Evolutionary conservation across 2,329 filamentous ascomycete genomes (phyloP).

Genomic region (Ilyonectria destructans): DNA sequence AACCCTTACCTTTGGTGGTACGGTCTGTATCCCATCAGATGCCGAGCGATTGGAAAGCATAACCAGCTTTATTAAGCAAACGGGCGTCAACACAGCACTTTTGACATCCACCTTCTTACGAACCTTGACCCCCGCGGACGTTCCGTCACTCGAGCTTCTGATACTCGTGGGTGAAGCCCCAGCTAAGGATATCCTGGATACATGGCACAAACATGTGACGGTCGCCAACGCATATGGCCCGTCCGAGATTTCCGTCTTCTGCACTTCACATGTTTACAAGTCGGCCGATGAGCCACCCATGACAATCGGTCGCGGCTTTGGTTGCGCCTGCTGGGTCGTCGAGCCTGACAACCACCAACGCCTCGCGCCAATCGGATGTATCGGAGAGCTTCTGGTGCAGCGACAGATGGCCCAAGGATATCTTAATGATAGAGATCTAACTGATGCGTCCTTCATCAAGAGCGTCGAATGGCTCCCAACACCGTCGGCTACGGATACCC

Average conservation of each 20-base stretch:
- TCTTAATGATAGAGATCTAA: slow-evolving; percentile 26
- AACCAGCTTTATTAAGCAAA: slow-evolving; percentile 1
- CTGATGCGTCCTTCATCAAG: slow-evolving; percentile 35
- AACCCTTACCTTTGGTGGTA: slow-evolving; percentile 57
- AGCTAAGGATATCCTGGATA: slow-evolving; percentile 24
- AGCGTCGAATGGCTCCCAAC: neutral
- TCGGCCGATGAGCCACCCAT: neutral
- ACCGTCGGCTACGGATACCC: neutral
- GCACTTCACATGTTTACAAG: slow-evolving; percentile 22
- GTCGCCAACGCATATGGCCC: slow-evolving; percentile 34
- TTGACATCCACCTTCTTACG: slow-evolving; percentile 11
- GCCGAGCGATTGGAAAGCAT: slow-evolving; percentile 44
- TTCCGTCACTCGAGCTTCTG: slow-evolving; percentile 16
- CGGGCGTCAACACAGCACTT: neutral
- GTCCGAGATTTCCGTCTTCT: slow-evolving; percentile 30
- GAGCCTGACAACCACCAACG: slow-evolving; percentile 25
- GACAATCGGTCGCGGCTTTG: slow-evolving; percentile 20
- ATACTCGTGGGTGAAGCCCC: slow-evolving; percentile 33
- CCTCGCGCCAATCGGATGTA: slow-evolving; percentile 43
- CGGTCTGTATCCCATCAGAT: slow-evolving; percentile 56
- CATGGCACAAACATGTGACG: slow-evolving; percentile 22
- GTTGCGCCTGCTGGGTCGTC: slow-evolving; percentile 21
- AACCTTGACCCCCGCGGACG: slow-evolving; percentile 4
- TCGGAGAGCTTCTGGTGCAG: slow-evolving; percentile 48
- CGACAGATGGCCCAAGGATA: slow-evolving; percentile 46